Conservation (phyloP, 176 grass and related monocot species). For the Avena eriantha region DNA sequence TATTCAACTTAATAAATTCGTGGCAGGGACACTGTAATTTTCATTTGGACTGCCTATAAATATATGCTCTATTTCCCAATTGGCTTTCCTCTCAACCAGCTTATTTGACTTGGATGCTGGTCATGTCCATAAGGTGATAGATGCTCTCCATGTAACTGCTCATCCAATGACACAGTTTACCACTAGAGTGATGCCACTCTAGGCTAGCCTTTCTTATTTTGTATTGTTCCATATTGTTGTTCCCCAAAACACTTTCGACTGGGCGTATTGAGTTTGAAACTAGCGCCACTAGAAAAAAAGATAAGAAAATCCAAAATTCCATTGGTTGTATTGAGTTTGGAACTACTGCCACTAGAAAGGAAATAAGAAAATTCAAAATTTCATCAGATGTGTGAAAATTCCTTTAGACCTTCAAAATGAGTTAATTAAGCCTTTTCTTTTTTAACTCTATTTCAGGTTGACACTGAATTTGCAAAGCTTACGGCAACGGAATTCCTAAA, state of each 20-base stretch:
- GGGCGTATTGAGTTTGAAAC: too few relatives aligned
- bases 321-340: background rate
- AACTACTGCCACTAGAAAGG: background rate
- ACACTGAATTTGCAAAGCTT: constrained; percentile 99
- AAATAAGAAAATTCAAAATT: background rate
- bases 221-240: too few relatives aligned
- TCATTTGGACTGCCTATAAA: background rate
- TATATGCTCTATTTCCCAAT: background rate
- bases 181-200: constrained; percentile 92
- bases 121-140: constrained; percentile 80
- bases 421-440: constrained; percentile 17
- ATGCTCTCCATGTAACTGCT: constrained; percentile 77
- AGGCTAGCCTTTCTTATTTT: constrained; percentile 40
- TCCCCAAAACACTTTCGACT: too few relatives aligned
- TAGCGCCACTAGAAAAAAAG: too few relatives aligned
- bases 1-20: background rate
- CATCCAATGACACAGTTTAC: constrained; percentile 92
- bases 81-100: constrained; percentile 8
- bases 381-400: background rate
- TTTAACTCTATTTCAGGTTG: constrained; percentile 68
- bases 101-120: constrained; percentile 50
- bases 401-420: background rate
- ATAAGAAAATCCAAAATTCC: background rate
- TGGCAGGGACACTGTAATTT: background rate
- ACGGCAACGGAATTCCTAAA: constrained; percentile 87